Evolutionary conservation across 192 early-diverging fungal species (phyloP), one percentile per base, ranked within the genome.

Genomic region (Linnemannia elongata): DNA sequence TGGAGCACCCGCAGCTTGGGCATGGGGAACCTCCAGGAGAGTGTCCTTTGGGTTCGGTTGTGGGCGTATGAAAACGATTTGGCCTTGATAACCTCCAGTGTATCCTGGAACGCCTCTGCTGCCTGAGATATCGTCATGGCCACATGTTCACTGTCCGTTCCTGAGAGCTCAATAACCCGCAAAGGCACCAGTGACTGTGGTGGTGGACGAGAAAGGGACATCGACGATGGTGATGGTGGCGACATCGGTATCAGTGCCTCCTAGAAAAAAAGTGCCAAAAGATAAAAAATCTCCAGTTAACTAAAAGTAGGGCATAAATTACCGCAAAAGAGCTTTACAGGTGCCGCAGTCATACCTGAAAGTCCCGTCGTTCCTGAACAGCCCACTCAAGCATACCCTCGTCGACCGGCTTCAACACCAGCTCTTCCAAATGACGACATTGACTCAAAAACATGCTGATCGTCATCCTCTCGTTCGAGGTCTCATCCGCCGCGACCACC

Each of bases 81-180:
- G 66, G 80, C 85, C n/a, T 81, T 87, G 76, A 87, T 87, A 22
- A 87, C 85, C 52, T 87, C 79, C 5, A 87, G 71, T 20, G 85
- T 87, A 39, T 87, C 85, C 39, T 87, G 85, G 73, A 87, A 87
- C 5, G 85, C 85, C 39, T 81, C 76, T 3, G 85, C 85, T 9
- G 85, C 85, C 47, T 87, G 85, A 38, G 76, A 81, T 52, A 87
- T 73, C 0, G 79, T 87, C 76, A 78, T 78, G 30, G 79, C 85
- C 30, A 87, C 76, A 41, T 76, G 85, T 36, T 87, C 85, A 44
- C 76, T 87, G 30, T 81, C 79, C 24, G 68, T 69, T 33, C 85
- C 85, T 20, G 80, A 81, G 38, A 87, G 76, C 52, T 87, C 85
- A 22, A 87, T 80, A 4, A 75, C 18, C 33, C 72, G 66, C 0